Conservation (phyloP, 2,329 filamentous ascomycete genomes). For the Emmonsiellopsis sp. region DNA sequence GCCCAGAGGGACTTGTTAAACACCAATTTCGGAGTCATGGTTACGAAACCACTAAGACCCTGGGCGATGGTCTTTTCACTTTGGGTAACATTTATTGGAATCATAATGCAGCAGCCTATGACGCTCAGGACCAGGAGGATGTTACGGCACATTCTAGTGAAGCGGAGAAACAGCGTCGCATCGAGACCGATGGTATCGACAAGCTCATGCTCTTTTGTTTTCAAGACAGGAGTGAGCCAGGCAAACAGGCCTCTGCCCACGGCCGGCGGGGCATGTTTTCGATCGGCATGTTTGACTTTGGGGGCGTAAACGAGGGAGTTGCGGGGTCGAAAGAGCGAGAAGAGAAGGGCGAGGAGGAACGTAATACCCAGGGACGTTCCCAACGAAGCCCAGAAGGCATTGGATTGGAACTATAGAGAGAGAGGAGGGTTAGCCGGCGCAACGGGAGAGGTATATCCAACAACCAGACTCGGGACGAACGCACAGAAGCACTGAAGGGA, state of each 20-base stretch:
- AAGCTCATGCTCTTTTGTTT: slow-evolving; percentile 65
- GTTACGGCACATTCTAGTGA: slow-evolving; percentile 83
- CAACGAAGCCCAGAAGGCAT: slow-evolving; percentile 68
- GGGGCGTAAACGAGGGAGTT: slow-evolving; percentile 91
- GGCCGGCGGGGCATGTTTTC: slow-evolving; percentile 77
- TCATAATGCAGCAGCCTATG: slow-evolving; percentile 64
- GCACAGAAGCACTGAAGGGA: slow-evolving; percentile 35
- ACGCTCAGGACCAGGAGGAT: slow-evolving; percentile 68
- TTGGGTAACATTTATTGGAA: slow-evolving; percentile 65
- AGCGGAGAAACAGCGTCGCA: slow-evolving; percentile 80
- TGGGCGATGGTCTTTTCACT: slow-evolving; percentile 26
- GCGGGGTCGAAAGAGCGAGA: slow-evolving; percentile 83
- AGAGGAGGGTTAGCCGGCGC: background rate
- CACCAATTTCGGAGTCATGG: slow-evolving; percentile 45
- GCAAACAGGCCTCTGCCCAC: slow-evolving; percentile 80
- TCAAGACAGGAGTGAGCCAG: slow-evolving; percentile 72
- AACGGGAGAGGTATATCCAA: background rate
- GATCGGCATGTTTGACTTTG: slow-evolving; percentile 83
- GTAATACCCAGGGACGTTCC: slow-evolving; percentile 71
- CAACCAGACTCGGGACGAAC: slow-evolving; percentile 10
- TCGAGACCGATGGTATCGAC: slow-evolving; percentile 83
- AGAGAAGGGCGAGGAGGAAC: slow-evolving; percentile 61
- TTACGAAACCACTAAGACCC: slow-evolving; percentile 24
- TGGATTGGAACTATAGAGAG: slow-evolving; percentile 40
- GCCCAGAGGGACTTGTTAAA: slow-evolving; percentile 44